Evolutionary conservation across 192 early-diverging fungal species (phyloP), one percentile per base, ranked within the genome.

Genomic region (Coemansia umbellata): DNA sequence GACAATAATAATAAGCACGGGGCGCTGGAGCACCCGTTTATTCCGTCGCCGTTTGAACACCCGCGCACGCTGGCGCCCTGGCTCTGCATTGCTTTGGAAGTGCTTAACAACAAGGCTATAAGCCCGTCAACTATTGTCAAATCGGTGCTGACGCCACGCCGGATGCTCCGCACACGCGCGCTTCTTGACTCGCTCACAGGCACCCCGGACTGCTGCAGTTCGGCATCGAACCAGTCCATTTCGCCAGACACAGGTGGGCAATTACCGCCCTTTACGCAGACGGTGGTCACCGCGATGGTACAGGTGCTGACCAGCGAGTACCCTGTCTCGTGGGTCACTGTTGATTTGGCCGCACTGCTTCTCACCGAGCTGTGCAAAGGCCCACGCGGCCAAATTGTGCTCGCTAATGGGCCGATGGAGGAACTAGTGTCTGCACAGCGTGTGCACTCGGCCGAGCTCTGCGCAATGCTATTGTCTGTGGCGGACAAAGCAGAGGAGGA

Each of bases 31-130:
- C 59, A 60, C 10, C 67, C 67, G 42, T 78, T 64, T 31, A 57
- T 66, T 33, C 67, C 63, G 23, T 60, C 68, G 31, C 64, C 68
- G 28, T 63, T 71, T 33, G 63, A 65, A 41, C 31, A 63, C 5
- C 64, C 63, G 15, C 56, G 55, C 11, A 66, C 76, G 35, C 53
- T 64, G 64, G 60, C 54, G 54, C 76, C 76, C 31, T 73, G 69
- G 61, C 48, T 72, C 22, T 66, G 65, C 32, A 55, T 56, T 5
- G 61, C 61, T 14, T 50, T 68, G 37, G 66, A 69, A 27, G 30
- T 69, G 0, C 58, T 78, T 21, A 28, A 33, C 33, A 78, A 78
- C 59, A 78, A 78, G 50, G 76, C 76, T 0, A 62, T 78, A n/a
- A 57, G 66, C 43, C 76, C 76, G 4, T 73, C 69, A 0, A 30